Evolutionary conservation across 208 protist species (phyloP), one percentile per base, ranked within the genome.

Genomic region (Novymonas esmeraldas): DNA sequence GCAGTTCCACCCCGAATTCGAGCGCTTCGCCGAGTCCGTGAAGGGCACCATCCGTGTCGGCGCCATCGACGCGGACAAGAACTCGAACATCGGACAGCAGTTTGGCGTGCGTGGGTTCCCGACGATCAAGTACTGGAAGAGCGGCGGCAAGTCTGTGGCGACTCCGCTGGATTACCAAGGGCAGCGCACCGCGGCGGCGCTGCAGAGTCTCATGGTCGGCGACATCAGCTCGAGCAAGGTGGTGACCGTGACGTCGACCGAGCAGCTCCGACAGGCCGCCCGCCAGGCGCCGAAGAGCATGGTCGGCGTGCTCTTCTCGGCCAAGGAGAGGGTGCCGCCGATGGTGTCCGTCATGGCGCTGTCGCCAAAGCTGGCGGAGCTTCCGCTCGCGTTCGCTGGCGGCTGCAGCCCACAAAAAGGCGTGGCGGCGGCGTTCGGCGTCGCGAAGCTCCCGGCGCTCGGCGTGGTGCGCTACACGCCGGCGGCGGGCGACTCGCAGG

Each of bases 91-190:
- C 39, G 89, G 62, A 0, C 76, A 84, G 33, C 84, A 95, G 64
- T 97, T 85, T 66, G 73, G 78, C 11, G 67, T 98, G 22, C 83
- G 82, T 22, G 94, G 94, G 16, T 98, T 97, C 64, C 93, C 96
- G 4, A 98, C 94, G n/a, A 90, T 98, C 63, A 97, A 98, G 78
- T 94, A 87, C 67, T 97, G 85, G 87, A 81, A 68, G 49, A 77
- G 82, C 41, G 90, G 90, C 18, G 68, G 68, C 10, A 94, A 94
- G 73, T 63, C 59, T 4, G 67, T 80, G 13, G 70, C 72, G 13
- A 58, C 70, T 14, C 65, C 89, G 38, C 51, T 79, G 64, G 89
- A 97, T 13, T 96, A 97, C 71, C 64, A 83, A 34, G 77, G 85
- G 6, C 73, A 75, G 38, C 90, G 90, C 29, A 84, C 80, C 6